These are phyloP conservation scores for Nemania serpens DNA, from an alignment of 2,329 filamentous ascomycete genomes.

Conservation along the genomic window DNA sequence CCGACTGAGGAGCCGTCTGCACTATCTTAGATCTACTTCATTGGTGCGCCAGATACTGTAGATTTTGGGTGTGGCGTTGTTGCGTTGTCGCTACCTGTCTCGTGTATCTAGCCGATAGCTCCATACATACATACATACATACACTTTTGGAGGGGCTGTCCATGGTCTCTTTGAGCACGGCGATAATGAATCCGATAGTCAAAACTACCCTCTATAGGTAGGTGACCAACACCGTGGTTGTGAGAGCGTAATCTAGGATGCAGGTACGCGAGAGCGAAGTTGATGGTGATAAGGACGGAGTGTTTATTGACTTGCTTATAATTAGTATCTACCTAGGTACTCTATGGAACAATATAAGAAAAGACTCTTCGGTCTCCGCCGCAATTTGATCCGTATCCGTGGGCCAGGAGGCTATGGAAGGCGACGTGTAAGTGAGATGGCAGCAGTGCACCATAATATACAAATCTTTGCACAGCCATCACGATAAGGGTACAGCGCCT, in stretches of 20 bases:
- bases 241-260: neutral
- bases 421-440: neutral
- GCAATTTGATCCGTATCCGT: too few relatives aligned
- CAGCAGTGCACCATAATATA: neutral
- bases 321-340: too few relatives aligned
- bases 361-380: neutral
- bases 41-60: neutral
- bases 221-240: neutral
- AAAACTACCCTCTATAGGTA: neutral
- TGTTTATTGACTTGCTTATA: neutral
- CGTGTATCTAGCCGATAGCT: neutral
- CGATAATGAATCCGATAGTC: neutral
- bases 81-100: neutral
- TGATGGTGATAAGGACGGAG: neutral
- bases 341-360: neutral
- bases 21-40: neutral
- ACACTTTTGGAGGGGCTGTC: neutral
- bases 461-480: neutral
- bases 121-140: neutral
- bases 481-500: neutral
- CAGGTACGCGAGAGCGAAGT: neutral
- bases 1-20: neutral
- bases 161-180: neutral
- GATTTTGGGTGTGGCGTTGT: constrained; percentile 4
- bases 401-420: too few relatives aligned